Evolutionary conservation across 169 alveolate genomes (phyloP).

Genomic region (Amoebophrya sp.): DNA sequence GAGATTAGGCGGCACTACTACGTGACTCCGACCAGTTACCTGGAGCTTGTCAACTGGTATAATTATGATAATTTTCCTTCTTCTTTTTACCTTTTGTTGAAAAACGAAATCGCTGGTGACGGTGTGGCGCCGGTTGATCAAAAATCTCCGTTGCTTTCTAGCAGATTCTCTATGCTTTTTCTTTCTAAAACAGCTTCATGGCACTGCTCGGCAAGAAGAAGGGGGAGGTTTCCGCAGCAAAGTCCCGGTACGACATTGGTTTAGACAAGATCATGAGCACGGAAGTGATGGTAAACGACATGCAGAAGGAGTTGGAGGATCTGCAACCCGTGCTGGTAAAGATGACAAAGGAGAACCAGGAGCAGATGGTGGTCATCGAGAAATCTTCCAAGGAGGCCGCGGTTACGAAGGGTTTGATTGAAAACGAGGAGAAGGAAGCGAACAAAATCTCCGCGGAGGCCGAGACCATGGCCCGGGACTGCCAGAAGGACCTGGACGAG

Average conservation of each 20-base stretch:
- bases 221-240: constrained; percentile 65
- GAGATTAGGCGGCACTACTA: constrained; percentile 80
- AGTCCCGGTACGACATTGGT: constrained; percentile 81
- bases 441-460: background rate
- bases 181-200: constrained; percentile 71
- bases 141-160: no score
- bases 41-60: constrained; percentile 72
- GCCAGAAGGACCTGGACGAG: constrained; percentile 50
- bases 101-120: no score
- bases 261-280: constrained; percentile 82
- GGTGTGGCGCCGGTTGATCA: no score
- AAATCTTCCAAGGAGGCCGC: constrained; percentile 81
- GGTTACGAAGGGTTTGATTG: constrained; percentile 53
- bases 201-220: constrained; percentile 75
- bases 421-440: background rate
- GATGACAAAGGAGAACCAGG: constrained; percentile 77
- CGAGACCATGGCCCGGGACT: background rate
- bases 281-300: constrained; percentile 72
- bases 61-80: no score
- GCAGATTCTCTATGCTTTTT: no score
- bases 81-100: no score
- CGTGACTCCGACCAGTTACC: constrained; percentile 93
- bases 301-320: constrained; percentile 73
- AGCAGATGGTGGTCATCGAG: constrained; percentile 74
- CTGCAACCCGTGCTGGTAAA: constrained; percentile 69